Base-by-base conservation (phyloP, 2,329 filamentous ascomycete genomes). In the Neofusicoccum sp. region DNA sequence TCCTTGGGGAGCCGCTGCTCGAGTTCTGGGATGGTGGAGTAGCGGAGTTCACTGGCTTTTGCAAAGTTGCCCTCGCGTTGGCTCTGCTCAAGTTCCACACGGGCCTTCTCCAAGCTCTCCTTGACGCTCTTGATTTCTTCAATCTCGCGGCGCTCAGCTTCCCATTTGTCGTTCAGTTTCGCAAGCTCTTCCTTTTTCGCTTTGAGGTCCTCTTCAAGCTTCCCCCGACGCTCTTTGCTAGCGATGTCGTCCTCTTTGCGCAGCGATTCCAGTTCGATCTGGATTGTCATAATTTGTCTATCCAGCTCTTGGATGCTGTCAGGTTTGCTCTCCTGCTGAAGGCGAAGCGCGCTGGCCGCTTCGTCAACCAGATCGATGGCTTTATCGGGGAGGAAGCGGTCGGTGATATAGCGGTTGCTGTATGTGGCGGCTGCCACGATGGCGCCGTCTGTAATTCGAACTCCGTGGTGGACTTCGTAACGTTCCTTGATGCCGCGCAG, bases 351-450 rank as follows among this genome's bases (percentile, higher is more conserved):
- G 65, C 91, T 96, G 1, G 94, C 93, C 8, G 95, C 95, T 78
- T 98, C 95, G 67, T 98, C 95, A 76, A 99, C 95, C 14, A 98
- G 78, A 74, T 98, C 95, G 66, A 99, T 98, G 2, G 95, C 95
- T 76, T 98, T 98, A 77, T 99, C 95, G 0, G 95, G 95, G 0
- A 98, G 81, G 77, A 97, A 98, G 1, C 95, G 89, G 73, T 98
- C 94, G 12, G 93, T 97, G 69, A 99, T 95, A 76, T 98, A 99
- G 58, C 95, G 90, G 72, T 98, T 98, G 66, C 91, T 95, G 73
- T 96, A 91, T 0, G 92, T 91, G 2, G 94, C 93, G 2, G 95
- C 94, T 1, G 95, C 93, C 12, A 99, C 94, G 9, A 98, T 80
- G 6, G 95, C 93, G 1, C 90, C 89, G 71, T 98, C 95, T 0